Evolutionary conservation across 768 basidiomycete species (phyloP), one percentile per base, ranked within the genome.

Genomic region (Kwoniella shandongensis): DNA sequence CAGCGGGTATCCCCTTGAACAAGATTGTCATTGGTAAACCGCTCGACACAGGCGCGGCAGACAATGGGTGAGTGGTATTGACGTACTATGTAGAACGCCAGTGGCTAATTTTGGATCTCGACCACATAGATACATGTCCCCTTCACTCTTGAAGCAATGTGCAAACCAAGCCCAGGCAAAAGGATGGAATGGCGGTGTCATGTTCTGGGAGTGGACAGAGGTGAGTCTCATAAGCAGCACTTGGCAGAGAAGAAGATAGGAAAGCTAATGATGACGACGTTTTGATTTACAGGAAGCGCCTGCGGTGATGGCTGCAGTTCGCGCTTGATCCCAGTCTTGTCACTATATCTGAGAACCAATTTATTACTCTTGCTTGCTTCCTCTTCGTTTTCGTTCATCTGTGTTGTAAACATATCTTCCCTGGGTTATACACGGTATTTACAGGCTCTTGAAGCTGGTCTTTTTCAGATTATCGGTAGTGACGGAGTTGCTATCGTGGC

Each of bases 1-100:
- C 76, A 56, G 68, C 70, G 18, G 86, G 85, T 20, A 81, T 88
- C 8, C 70, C 80, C 2, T 66, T 83, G 42, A 73, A 81, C 70
- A 88, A 89, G 76, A 79, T 88, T 47, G 83, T 88, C 59, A 86
- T 89, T 66, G 87, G 87, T 3, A 89, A 89, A 75, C 87, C 87
- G 1, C 84, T 83, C 67, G 44, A 69, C 25, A 29, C 57, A 3
- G 85, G 83, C 1, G 83, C 81, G 12, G 74, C 85, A 2, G 80
- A 59, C 59, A 86, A 82, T 60, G 78, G 78, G 64, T 69, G 39
- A 52, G 63, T 61, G 7, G 11, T 4, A 44, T 3, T 10, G 51
- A 53, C 23, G 35, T 44, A 32, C 30, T 44, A 18, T 23, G n/a
- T n/a, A n/a, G n/a, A n/a, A n/a, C n/a, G n/a, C n/a, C n/a, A n/a